Conservation (phyloP, 2,329 filamentous ascomycete species). For the Corniculantispora saksenae region DNA sequence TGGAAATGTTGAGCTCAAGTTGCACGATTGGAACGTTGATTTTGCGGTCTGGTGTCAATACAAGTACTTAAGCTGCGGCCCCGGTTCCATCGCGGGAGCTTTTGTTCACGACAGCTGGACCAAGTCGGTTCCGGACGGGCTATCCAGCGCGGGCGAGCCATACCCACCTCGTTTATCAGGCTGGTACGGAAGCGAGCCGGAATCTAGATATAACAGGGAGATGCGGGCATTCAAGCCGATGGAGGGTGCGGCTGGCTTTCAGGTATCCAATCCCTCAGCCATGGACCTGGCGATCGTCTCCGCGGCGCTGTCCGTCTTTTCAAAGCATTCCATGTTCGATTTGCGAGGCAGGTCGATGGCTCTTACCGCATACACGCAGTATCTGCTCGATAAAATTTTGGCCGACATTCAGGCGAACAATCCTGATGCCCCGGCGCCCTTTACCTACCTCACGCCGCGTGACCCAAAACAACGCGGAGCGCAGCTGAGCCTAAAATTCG, state of each 20-base stretch:
- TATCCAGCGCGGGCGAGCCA: slow-evolving; percentile 32
- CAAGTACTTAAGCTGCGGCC: slow-evolving; percentile 88
- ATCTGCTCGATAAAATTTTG: slow-evolving; percentile 55
- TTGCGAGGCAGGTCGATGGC: slow-evolving; percentile 70
- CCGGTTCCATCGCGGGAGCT: slow-evolving; percentile 75
- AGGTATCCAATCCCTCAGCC: slow-evolving; percentile 77
- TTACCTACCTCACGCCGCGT: slow-evolving; percentile 68
- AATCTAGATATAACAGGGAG: slow-evolving; percentile 77
- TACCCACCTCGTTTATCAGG: slow-evolving; percentile 72
- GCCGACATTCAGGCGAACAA: slow-evolving; percentile 27
- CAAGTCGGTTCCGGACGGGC: slow-evolving; percentile 44
- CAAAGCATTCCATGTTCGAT: slow-evolving; percentile 65
- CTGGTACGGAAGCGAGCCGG: slow-evolving; percentile 85
- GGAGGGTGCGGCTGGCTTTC: slow-evolving; percentile 75
- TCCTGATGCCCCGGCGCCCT: slow-evolving; percentile 39
- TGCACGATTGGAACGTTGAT: slow-evolving; percentile 89
- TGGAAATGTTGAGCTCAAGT: slow-evolving; percentile 75
- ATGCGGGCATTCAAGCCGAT: slow-evolving; percentile 73
- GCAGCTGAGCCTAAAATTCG: slow-evolving; percentile 75
- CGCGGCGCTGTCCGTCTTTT: slow-evolving; percentile 73
- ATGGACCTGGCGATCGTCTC: slow-evolving; percentile 74
- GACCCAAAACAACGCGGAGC: slow-evolving; percentile 70
- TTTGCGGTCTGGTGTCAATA: slow-evolving; percentile 93
- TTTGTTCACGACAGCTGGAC: slow-evolving; percentile 80
- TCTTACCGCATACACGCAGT: slow-evolving; percentile 76